These are phyloP conservation scores for Penicillium canariense DNA, from an alignment of 495 filamentous ascomycete species.

Conservation along the genomic window DNA sequence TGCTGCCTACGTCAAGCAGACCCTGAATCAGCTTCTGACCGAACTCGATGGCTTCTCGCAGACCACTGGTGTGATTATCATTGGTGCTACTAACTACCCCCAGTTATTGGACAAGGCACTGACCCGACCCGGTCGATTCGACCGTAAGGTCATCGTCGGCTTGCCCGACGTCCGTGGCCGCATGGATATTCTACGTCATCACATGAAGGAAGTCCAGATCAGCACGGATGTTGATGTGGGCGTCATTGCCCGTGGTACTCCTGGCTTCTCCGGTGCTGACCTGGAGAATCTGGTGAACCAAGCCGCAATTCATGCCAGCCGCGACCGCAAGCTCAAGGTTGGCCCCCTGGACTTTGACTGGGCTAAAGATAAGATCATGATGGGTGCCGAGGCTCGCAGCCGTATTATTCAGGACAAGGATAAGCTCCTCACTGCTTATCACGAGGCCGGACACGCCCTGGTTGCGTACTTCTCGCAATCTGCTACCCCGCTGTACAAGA, in stretches of 20 bases:
- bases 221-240: constrained; percentile 76
- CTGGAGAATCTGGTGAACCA: constrained; percentile 96
- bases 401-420: constrained; percentile 88
- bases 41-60: constrained; percentile 97
- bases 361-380: constrained; percentile 97
- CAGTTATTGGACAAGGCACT: constrained; percentile 91
- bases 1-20: constrained; percentile 95
- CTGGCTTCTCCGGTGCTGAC: constrained; percentile 92
- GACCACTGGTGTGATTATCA: constrained; percentile 87
- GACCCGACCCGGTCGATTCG: constrained; percentile 91
- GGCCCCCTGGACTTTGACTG: constrained; percentile 83
- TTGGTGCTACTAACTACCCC: constrained; percentile 95
- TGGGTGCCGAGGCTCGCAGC: constrained; percentile 88
- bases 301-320: constrained; percentile 86
- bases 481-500: constrained; percentile 82
- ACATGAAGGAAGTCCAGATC: constrained; percentile 82
- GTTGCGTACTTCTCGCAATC: constrained; percentile 77
- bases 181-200: constrained; percentile 85
- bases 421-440: constrained; percentile 87
- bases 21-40: constrained; percentile 95
- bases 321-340: constrained; percentile 70
- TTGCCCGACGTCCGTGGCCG: constrained; percentile 94
- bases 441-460: constrained; percentile 94
- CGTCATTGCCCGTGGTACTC: constrained; percentile 78
- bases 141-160: constrained; percentile 82